Evolutionary conservation across 371 early-diverging fungal species (phyloP), one percentile per base, ranked within the genome.

Genomic region (Syncephalastrum contaminatum): DNA sequence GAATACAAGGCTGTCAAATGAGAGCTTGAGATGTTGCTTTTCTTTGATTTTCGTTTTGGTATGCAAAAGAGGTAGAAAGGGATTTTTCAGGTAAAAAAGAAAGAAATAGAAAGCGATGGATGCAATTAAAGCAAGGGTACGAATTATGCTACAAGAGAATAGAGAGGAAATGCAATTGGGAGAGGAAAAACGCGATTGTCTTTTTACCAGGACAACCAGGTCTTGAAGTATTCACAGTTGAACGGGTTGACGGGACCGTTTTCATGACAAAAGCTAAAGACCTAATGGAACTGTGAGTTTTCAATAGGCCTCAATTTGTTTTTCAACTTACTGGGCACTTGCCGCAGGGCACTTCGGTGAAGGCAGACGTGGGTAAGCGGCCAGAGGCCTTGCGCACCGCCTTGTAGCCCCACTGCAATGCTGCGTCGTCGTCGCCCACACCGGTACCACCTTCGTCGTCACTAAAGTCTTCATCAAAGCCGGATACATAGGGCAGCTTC

Each of bases 271-370:
- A 89, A 88, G 20, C 63, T 67, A 60, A 71, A 86, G 20, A 78
- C 50, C 50, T 50, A 3, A 19, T 25, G 18, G 0, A 49, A 18
- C 50, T 12, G n/a, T 25, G 24, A 8, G 16, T 25, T 24, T 25
- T 7, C 25, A 27, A 49, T 6, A 5, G 22, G 4, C 18, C 21
- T 27, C 25, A 1, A 4, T 16, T 15, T 12, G 15, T 50, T 36
- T n/a, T 50, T 36, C 50, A n/a, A 49, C 25, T 53, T 45, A 55
- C 87, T 12, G 93, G 92, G 54, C 94, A 95, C 45, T 76, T 83
- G 4, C 94, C 94, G 63, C 95, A 95, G 4, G 94, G 95, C 2
- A 87, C 76, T 51, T 90, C 90, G 7, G 91, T 89, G 66, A 84
- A 72, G 14, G 86, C 81, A 53, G 66, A 74, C 2, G 67, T 64